Conservation (phyloP, 192 early-diverging fungal genomes). For the Jimgerdemannia flammicorona region DNA sequence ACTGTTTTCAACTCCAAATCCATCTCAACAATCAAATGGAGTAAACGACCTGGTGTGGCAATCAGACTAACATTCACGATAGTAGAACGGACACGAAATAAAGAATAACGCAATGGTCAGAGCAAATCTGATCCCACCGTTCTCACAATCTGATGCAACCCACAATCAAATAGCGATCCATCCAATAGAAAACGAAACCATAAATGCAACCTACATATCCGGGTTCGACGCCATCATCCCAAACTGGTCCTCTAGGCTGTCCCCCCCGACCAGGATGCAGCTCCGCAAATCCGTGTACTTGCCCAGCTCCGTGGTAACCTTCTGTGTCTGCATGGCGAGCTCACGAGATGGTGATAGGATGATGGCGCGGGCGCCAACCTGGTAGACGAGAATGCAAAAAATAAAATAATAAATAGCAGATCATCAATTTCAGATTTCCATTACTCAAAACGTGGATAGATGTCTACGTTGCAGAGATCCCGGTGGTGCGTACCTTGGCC, state of each 20-base stretch:
- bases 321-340: conserved; percentile 93
- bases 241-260: conserved; percentile 97
- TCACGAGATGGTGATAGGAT: conserved; percentile 94
- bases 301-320: conserved; percentile 86
- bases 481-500: conserved; percentile 55
- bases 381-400: not conserved
- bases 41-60: conserved; percentile 79
- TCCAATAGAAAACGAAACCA: too few species aligned
- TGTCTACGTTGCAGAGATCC: not conserved
- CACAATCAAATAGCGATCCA: too few species aligned
- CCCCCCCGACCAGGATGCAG: conserved; percentile 91
- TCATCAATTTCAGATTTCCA: not conserved
- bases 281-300: conserved; percentile 92
- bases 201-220: conserved; percentile 61
- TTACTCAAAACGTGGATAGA: not conserved
- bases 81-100: not conserved
- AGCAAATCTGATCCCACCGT: too few species aligned
- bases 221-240: conserved; percentile 90
- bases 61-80: conserved; percentile 41
- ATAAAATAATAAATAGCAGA: not conserved
- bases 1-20: conserved; percentile 81
- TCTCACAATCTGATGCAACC: too few species aligned
- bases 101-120: too few species aligned
- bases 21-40: conserved; percentile 91
- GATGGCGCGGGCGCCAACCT: conserved; percentile 68